A percentile compares a stretch with the other conserved stretches of the same genome.
Evolutionary conservation across 139 green algal genomes (phyloP).

Genomic region (Chlorella sp.): DNA sequence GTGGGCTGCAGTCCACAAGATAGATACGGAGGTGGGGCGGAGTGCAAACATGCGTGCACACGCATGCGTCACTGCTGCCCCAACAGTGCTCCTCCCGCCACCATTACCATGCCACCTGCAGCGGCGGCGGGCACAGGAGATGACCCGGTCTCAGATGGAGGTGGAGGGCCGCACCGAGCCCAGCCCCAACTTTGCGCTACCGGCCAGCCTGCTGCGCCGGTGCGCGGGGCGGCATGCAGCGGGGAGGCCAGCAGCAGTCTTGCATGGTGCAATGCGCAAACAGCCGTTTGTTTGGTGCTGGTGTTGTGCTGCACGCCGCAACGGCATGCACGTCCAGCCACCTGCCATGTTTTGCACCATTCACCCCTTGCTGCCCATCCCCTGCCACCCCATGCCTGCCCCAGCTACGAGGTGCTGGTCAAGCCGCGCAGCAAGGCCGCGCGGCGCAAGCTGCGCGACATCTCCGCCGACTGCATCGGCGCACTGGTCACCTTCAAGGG

Average conservation of each 20-base stretch:
- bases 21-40: too few species aligned
- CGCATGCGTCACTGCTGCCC: too few species aligned
- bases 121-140: conserved; percentile 27
- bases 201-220: conserved; percentile 81
- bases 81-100: too few species aligned
- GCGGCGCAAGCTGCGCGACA: conserved; percentile 67
- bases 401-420: conserved; percentile 76
- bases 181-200: conserved; percentile 62
- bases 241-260: too few species aligned
- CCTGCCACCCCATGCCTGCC: not conserved
- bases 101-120: not conserved
- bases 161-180: conserved; percentile 17
- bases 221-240: conserved; percentile 56
- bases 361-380: too few species aligned
- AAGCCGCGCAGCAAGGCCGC: conserved; percentile 55
- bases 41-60: too few species aligned
- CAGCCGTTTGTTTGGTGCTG: too few species aligned
- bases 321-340: too few species aligned
- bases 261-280: too few species aligned
- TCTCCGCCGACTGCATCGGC: conserved; percentile 86
- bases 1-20: too few species aligned
- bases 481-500: conserved; percentile 91
- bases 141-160: conserved; percentile 37
- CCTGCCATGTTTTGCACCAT: not conserved
- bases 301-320: too few species aligned